Conservation (phyloP, 495 filamentous ascomycete genomes). For the Penicillium pancosmium region DNA sequence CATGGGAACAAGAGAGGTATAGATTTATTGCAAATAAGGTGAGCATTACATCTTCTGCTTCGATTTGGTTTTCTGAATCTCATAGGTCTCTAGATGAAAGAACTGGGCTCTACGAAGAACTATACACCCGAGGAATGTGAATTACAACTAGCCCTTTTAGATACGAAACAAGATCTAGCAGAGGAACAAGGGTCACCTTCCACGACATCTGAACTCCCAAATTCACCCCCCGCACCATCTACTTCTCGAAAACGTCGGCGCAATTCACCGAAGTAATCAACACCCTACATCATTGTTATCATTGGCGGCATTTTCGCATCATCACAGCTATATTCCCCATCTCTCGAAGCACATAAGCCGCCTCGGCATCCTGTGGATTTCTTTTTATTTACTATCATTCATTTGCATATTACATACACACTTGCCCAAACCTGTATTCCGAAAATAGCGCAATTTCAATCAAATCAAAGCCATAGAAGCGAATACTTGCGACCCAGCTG, state of each 20-base stretch:
- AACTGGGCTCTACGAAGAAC: constrained; percentile 35
- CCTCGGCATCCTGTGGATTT: neutral
- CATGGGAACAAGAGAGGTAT: constrained; percentile 55
- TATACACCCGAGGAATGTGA: constrained; percentile 44
- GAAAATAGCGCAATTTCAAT: neutral
- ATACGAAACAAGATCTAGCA: constrained; percentile 24
- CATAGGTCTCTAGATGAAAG: constrained; percentile 34
- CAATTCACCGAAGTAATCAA: constrained; percentile 8
- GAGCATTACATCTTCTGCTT: constrained; percentile 5
- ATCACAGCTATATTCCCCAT: constrained; percentile 2
- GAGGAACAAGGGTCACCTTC: constrained; percentile 25
- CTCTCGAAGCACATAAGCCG: neutral
- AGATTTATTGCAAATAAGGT: constrained; percentile 56
- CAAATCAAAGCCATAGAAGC: neutral
- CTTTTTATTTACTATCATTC: neutral
- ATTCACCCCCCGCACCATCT: constrained; percentile 19
- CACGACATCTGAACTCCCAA: constrained; percentile 31
- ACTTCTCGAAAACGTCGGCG: constrained; percentile 25
- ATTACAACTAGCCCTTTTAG: constrained; percentile 37
- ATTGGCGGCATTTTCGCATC: neutral
- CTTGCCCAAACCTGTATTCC: neutral
- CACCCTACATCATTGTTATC: neutral
- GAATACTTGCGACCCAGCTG: neutral
- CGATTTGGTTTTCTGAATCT: constrained; percentile 5
- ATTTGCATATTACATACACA: constrained; percentile 1